A percentile compares a stretch with the other conserved stretches of the same genome.
Evolutionary conservation across 2,329 filamentous ascomycete species (phyloP).

Genomic region (Thelonectria rubi): DNA sequence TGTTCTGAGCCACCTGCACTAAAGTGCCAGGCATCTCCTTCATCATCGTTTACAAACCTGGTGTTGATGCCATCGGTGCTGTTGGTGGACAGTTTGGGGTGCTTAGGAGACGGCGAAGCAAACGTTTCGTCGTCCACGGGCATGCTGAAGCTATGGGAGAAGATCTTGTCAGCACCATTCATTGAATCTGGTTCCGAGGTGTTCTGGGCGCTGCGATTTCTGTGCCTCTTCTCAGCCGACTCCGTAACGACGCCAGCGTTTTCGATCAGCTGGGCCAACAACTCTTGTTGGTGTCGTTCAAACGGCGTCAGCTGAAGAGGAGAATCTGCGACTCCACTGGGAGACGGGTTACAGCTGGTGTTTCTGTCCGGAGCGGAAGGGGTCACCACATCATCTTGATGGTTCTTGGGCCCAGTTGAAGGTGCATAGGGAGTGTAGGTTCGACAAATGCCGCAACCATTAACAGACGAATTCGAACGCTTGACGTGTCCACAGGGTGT

Average conservation of each 20-base stretch:
- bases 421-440: constrained; percentile 11
- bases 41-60: constrained; percentile 63
- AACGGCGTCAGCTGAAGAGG: constrained; percentile 47
- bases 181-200: constrained; percentile 3
- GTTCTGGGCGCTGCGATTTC: constrained; percentile 16
- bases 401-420: constrained; percentile 6
- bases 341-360: constrained; percentile 30
- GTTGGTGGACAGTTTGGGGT: constrained; percentile 55
- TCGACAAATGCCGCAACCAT: constrained; percentile 26
- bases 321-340: constrained; percentile 45
- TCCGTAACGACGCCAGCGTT: constrained; percentile 35
- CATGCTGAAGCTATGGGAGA: constrained; percentile 61
- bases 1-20: constrained; percentile 56
- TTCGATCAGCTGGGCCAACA: constrained; percentile 51
- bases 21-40: constrained; percentile 58
- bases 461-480: constrained; percentile 19
- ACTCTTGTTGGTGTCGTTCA: constrained; percentile 51
- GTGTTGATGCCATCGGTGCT: constrained; percentile 71
- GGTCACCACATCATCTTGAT: constrained; percentile 27
- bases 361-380: constrained; percentile 19
- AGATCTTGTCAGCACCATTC: constrained; percentile 46
- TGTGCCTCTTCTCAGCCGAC: constrained; percentile 31
- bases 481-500: constrained; percentile 34
- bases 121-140: constrained; percentile 55
- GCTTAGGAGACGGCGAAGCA: constrained; percentile 46